A percentile compares a stretch with the other conserved stretches of the same genome.
Conservation (phyloP, 2,329 filamentous ascomycete genomes). For the Phialocephala sp. region DNA sequence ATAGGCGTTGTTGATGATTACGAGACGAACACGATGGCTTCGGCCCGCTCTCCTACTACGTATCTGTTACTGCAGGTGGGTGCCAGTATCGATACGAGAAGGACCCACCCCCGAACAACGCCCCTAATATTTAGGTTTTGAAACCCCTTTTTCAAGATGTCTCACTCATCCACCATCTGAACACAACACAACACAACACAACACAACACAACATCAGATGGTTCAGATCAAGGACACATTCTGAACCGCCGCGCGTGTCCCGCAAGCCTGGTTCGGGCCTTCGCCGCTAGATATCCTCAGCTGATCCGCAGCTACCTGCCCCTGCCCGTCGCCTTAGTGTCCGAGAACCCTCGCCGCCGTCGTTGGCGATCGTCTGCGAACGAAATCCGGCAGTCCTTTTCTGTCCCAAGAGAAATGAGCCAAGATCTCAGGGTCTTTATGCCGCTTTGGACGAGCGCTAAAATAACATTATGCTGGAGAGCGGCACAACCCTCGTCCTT, state of each 20-base stretch:
- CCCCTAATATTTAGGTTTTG: not conserved
- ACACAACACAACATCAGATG: not conserved
- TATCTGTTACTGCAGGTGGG: not conserved
- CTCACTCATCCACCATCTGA: not conserved
- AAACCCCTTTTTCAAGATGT: no score
- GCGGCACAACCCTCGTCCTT: not conserved
- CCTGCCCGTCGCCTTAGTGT: not conserved
- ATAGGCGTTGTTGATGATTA: not conserved
- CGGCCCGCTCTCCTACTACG: no score
- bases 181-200: not conserved
- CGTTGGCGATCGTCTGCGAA: not conserved
- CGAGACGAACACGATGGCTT: no score
- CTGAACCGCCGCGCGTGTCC: not conserved
- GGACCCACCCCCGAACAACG: not conserved
- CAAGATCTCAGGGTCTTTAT: constrained; percentile 6
- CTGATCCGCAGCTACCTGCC: not conserved
- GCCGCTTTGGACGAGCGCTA: not conserved
- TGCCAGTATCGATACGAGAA: not conserved
- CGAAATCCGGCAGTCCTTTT: not conserved
- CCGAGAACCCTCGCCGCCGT: not conserved
- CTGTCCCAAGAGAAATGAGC: not conserved
- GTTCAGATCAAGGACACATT: not conserved
- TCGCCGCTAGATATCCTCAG: not conserved
- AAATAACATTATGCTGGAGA: not conserved
- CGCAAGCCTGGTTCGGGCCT: not conserved